Evolutionary conservation across 169 alveolate species (phyloP), one percentile per base, ranked within the genome.

Genomic region (Eimeria sp.): DNA sequence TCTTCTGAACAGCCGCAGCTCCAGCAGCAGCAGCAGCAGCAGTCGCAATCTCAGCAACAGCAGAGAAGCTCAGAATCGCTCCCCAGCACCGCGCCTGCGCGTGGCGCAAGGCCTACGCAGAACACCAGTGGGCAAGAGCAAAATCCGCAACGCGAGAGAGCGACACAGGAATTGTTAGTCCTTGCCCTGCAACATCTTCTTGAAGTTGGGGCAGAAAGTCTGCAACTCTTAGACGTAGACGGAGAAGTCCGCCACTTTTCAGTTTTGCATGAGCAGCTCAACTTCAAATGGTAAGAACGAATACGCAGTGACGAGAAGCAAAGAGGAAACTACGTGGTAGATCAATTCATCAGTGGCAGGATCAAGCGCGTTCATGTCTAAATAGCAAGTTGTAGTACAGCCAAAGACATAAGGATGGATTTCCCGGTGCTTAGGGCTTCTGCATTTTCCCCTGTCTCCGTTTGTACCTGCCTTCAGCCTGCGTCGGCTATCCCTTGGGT

Each of bases 401-500:
- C 16, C 33, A 27, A 46, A n/a, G 14, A 64, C 87, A 6, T 18
- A 23, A 37, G 85, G 85, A 37, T 13, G 85, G 4, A 6, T 43
- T 52, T 37, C n/a, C 87, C 52, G 13, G 89, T 0, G 23, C n/a
- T 9, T 80, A 27, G 16, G 16, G 20, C n/a, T 37, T 33, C 0
- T 37, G 0, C 33, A 37, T 16, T 6, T 74, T 0, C 83, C 83
- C 83, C 30, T 4, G 18, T 74, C 23, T 37, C 56, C 30, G 0
- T 40, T 56, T 66, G 74, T 40, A 33, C 43, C 49, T 90, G 64
- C n/a, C n/a, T 52, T 30, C 96, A 93, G 96, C 71, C 96, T 93
- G 30, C 93, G 96, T 23, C 96, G 96, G 43, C 96, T 93, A 72
- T 93, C 96, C 43, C 94, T 93, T 54, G 96, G 96, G 68, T 93